These are phyloP conservation scores for Castanopsis chinensis DNA, from an alignment of 306 rosid species.

Conservation along the genomic window DNA sequence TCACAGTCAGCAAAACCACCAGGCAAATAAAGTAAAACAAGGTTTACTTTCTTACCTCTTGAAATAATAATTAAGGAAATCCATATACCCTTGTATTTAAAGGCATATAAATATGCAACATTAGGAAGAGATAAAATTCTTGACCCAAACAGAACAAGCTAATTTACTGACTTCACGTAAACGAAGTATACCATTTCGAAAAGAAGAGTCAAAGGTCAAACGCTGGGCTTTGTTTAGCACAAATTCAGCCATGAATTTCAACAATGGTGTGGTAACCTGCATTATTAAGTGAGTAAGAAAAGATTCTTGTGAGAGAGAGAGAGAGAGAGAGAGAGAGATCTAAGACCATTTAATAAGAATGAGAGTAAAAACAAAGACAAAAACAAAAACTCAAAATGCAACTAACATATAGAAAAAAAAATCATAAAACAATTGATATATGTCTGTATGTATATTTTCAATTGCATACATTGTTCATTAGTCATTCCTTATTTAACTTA, in stretches of 20 bases:
- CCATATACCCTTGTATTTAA: constrained; percentile 98
- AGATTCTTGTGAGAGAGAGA: neutral
- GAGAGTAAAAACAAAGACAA: neutral
- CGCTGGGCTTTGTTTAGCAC: constrained; percentile 95
- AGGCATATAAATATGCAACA: constrained; percentile 77
- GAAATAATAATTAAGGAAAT: constrained; percentile 74
- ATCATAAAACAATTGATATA: neutral
- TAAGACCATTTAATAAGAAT: neutral
- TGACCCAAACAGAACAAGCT: constrained; percentile 88
- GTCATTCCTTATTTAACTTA: neutral
- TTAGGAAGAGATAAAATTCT: constrained; percentile 86
- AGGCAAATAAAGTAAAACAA: neutral
- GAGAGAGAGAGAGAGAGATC: neutral
- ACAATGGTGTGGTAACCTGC: constrained; percentile 94
- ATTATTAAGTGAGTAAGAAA: neutral
- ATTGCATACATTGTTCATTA: neutral
- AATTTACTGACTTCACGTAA: constrained; percentile 97
- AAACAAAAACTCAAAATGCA: neutral
- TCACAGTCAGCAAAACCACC: neutral
- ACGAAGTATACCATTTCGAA: constrained; percentile 97
- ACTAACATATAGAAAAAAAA: too few relatives aligned
- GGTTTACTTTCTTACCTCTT: constrained; percentile 58
- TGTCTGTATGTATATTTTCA: neutral
- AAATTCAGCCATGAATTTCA: constrained; percentile 97
- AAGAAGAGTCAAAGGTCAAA: constrained; percentile 94